Conservation (phyloP, 2,329 filamentous ascomycete species). For the Pseudofabraea citricarpa region DNA sequence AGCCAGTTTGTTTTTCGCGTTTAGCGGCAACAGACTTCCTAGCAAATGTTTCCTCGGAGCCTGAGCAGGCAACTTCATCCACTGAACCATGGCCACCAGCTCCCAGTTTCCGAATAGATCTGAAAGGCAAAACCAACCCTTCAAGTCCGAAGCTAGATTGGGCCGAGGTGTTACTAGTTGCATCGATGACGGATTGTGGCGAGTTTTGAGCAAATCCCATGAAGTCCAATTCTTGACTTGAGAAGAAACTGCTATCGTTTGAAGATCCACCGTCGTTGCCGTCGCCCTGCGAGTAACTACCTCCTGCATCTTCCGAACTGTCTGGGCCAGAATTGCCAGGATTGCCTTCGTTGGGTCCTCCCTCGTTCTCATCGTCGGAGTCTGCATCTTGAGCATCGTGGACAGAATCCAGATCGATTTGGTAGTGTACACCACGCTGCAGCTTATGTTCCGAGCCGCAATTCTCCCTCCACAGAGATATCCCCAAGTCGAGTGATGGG, state of each 20-base stretch:
- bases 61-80: not conserved
- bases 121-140: not conserved
- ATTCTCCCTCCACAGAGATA: conserved; percentile 8
- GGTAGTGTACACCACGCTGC: conserved; percentile 8
- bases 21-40: not conserved
- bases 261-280: not conserved
- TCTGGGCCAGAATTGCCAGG: too few relatives aligned
- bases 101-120: not conserved
- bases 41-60: not conserved
- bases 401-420: not conserved
- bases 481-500: conserved; percentile 5
- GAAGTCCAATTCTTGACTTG: not conserved
- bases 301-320: too few relatives aligned
- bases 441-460: conserved; percentile 6
- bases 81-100: not conserved
- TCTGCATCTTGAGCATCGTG: not conserved
- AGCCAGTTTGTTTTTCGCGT: not conserved
- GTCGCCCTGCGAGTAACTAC: too few relatives aligned
- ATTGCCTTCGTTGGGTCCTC: too few relatives aligned
- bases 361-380: not conserved
- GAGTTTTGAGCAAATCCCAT: not conserved
- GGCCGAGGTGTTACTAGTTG: not conserved
- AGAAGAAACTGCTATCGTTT: not conserved
- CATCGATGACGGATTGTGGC: not conserved
- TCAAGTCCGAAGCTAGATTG: not conserved